Base-by-base conservation (phyloP, 345 rosid genomes). In the Mangifera indica region DNA sequence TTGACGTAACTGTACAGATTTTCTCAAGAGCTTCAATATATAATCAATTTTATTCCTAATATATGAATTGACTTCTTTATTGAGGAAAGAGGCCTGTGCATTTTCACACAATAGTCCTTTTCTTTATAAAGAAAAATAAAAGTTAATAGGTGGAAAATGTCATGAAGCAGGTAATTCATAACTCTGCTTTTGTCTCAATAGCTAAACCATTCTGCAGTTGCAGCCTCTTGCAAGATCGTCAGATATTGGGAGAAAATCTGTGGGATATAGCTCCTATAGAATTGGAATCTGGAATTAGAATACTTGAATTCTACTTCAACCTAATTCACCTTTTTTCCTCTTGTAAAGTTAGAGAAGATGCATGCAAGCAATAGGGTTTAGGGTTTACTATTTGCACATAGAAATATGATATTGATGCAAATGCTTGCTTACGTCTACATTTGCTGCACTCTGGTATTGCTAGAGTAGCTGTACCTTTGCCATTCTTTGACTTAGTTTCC, bases 361-460 rank as follows among this genome's bases (percentile, higher is more conserved):
- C 52, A 22, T 55, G 34, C 22, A 9, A 20, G 15, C 21, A 22
- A 22, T n/a, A n/a, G n/a, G n/a, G n/a, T n/a, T n/a, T n/a, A n/a
- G n/a, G n/a, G n/a, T 3, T 57, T 59, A 53, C 3, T 6, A 5
- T 67, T 54, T 67, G 45, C 18, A 7, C 12, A 40, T n/a, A 22
- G 20, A n/a, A 42, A 58, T 52, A 54, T 26, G 25, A 45, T 40
- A 44, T 61, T 42, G 37, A 24, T 44, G 10, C 7, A 44, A 62
- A 21, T 18, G 26, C 40, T 54, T 53, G 22, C 74, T 58, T 71
- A 26, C 26, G 7, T 53, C 13, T 74, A 15, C 62, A 34, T 66
- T 22, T 42, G 60, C 29, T 57, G 60, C 60, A 15, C 24, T 10
- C n/a, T 5, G 10, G 42, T 34, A 44, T 26, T 52, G 63, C 20